Conservation (phyloP, 2,329 filamentous ascomycete genomes). For the Ophiocordyceps camponoti-saundersi region DNA sequence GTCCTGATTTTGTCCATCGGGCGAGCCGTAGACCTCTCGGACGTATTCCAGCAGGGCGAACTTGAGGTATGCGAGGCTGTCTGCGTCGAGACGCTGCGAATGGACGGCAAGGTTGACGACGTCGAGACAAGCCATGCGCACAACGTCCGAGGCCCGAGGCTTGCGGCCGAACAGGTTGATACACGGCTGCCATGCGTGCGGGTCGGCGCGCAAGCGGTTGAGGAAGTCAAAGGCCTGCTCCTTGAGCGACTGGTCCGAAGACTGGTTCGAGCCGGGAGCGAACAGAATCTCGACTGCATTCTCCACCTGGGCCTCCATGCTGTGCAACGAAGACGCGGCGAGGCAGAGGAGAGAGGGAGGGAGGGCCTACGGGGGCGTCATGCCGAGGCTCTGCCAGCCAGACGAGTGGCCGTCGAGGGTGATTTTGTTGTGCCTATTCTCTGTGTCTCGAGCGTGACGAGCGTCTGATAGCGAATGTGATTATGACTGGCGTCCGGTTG, state of each 20-base stretch:
- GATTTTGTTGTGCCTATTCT: background rate
- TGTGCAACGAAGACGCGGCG: background rate
- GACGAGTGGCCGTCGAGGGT: background rate
- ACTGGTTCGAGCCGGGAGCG: slow-evolving; percentile 44
- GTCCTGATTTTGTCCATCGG: slow-evolving; percentile 28
- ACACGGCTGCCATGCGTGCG: slow-evolving; percentile 81
- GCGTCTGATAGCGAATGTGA: too few species aligned
- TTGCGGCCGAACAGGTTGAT: slow-evolving; percentile 68
- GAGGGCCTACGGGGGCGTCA: background rate
- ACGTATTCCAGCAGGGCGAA: slow-evolving; percentile 71
- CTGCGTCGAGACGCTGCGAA: slow-evolving; percentile 54
- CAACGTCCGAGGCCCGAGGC: slow-evolving; percentile 62
- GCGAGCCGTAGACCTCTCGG: slow-evolving; percentile 51
- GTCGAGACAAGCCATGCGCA: slow-evolving; percentile 79
- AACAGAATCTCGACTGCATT: slow-evolving; percentile 89
- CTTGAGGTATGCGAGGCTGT: slow-evolving; percentile 60
- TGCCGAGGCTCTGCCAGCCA: background rate
- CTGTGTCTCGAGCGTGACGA: background rate
- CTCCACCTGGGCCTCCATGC: slow-evolving; percentile 46
- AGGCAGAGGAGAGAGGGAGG: background rate
- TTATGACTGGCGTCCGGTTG: too few species aligned
- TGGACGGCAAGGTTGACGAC: slow-evolving; percentile 86
- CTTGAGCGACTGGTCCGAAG: slow-evolving; percentile 53
- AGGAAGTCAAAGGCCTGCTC: slow-evolving; percentile 69
- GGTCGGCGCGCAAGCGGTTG: slow-evolving; percentile 61